A percentile compares a stretch with the other conserved stretches of the same genome.
Evolutionary conservation across 2,329 filamentous ascomycete species (phyloP).

Genomic region (Colletotrichum tamarilloi): DNA sequence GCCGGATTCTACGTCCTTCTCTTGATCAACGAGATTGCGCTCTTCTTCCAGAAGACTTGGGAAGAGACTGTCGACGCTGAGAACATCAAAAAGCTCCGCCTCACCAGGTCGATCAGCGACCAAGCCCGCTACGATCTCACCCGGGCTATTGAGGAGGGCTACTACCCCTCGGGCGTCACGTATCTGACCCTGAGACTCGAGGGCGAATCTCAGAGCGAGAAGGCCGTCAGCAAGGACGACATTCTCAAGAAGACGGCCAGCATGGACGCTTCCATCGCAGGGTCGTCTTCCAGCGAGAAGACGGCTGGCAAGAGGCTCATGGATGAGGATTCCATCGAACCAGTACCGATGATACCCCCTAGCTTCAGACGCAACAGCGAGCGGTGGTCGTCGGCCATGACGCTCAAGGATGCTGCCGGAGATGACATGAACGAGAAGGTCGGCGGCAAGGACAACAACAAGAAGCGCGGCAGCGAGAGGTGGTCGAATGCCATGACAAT

Average conservation of each 20-base stretch:
- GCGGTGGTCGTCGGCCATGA: conserved; percentile 33
- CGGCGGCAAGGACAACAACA: conserved; percentile 5
- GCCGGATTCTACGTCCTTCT: conserved; percentile 38
- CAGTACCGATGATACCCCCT: conserved; percentile 29
- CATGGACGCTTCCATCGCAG: conserved; percentile 24
- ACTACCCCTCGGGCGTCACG: conserved; percentile 33
- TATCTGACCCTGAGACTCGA: conserved; percentile 32
- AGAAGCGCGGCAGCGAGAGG: conserved; percentile 31
- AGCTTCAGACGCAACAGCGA: conserved; percentile 31
- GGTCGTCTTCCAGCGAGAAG: conserved; percentile 30
- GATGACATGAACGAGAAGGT: conserved; percentile 27
- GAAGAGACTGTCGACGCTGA: conserved; percentile 26
- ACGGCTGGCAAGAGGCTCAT: conserved; percentile 20
- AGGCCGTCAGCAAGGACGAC: conserved; percentile 29
- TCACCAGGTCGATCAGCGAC: conserved; percentile 31
- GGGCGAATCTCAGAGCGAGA: conserved; percentile 32
- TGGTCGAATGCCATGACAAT: conserved; percentile 30
- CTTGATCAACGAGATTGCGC: conserved; percentile 33
- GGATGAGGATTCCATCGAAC: conserved; percentile 26
- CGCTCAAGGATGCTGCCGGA: conserved; percentile 12
- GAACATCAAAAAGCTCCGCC: conserved; percentile 30
- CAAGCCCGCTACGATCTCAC: conserved; percentile 32
- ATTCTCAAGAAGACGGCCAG: conserved; percentile 31
- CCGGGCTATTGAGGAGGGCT: conserved; percentile 32
- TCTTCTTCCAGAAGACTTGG: conserved; percentile 35